These are phyloP conservation scores for Bidens hawaiensis DNA, from an alignment of 140 eudicot species.

Conservation along the genomic window DNA sequence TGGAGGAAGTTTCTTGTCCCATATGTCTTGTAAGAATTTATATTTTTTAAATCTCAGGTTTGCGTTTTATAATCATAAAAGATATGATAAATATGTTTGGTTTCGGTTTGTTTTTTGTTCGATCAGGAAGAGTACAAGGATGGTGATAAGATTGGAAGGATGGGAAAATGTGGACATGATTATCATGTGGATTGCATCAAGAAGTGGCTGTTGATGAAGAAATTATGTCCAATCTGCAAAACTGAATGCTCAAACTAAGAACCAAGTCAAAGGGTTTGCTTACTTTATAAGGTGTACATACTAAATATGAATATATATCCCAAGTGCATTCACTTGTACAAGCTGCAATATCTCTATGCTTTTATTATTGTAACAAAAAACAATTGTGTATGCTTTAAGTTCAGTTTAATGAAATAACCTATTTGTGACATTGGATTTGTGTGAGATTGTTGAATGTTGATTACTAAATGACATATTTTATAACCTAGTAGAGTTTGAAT, in stretches of 20 bases:
- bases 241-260: slow-evolving; percentile 29
- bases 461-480: background rate
- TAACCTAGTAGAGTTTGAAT: background rate
- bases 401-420: background rate
- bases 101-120: background rate
- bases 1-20: slow-evolving; percentile 40
- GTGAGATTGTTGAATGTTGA: slow-evolving; percentile 2
- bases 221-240: slow-evolving; percentile 62
- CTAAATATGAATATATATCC: background rate
- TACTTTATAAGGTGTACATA: slow-evolving; percentile 26
- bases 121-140: slow-evolving; percentile 49
- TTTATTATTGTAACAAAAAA: background rate
- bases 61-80: background rate
- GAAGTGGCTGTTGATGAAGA: slow-evolving; percentile 56
- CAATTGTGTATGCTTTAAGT: slow-evolving; percentile 12
- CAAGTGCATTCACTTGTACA: slow-evolving; percentile 20
- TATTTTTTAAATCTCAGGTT: no score
- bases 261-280: background rate
- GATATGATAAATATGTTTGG: background rate
- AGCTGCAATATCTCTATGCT: slow-evolving; percentile 4
- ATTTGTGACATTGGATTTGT: slow-evolving; percentile 10
- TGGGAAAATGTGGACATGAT: slow-evolving; percentile 51
- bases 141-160: slow-evolving; percentile 36
- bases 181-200: slow-evolving; percentile 52
- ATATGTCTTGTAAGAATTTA: slow-evolving; percentile 53